Conservation (phyloP, 108 stramenopile species). For the Pseudonitzschia delicatissima region DNA sequence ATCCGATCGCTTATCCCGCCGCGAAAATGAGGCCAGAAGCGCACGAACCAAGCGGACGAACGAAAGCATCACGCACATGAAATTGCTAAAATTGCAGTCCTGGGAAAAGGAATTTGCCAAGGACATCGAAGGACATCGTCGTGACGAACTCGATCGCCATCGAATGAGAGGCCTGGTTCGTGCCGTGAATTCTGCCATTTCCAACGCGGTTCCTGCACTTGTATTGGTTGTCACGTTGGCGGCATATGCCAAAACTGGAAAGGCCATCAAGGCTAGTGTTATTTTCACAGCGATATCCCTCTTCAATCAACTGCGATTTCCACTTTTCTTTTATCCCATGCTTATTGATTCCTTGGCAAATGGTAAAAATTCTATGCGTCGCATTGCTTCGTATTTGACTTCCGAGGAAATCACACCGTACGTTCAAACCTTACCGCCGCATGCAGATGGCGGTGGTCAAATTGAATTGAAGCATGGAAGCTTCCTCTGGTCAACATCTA, state of each 20-base stretch:
- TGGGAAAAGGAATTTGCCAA: conserved; percentile 68
- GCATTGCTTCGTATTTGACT: conserved; percentile 63
- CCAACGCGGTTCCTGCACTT: conserved; percentile 66
- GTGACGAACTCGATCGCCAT: conserved; percentile 58
- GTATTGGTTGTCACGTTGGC: conserved; percentile 71
- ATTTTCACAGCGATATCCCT: conserved; percentile 92
- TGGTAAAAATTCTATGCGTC: conserved; percentile 60
- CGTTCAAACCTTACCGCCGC: conserved; percentile 36
- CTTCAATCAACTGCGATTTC: conserved; percentile 91
- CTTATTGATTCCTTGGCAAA: conserved; percentile 72
- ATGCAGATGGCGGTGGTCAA: conserved; percentile 44
- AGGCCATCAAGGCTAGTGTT: conserved; percentile 68
- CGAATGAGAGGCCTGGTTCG: conserved; percentile 51
- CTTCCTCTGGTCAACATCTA: conserved; percentile 58
- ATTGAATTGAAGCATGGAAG: conserved; percentile 71
- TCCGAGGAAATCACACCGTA: conserved; percentile 65
- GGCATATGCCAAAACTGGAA: conserved; percentile 58
- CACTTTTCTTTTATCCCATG: conserved; percentile 88
- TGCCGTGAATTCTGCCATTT: conserved; percentile 67
- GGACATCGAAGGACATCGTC: conserved; percentile 50
- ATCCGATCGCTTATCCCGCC: conserved; percentile 48
- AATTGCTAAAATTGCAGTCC: conserved; percentile 66
- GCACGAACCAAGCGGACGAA: conserved; percentile 69
- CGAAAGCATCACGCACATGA: conserved; percentile 79
- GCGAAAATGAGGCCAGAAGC: conserved; percentile 73